Percentiles rank a stretch among this genome's conserved stretches.
Evolutionary conservation across 305 asterid species (phyloP).

Genomic region (Rubia peregrina): DNA sequence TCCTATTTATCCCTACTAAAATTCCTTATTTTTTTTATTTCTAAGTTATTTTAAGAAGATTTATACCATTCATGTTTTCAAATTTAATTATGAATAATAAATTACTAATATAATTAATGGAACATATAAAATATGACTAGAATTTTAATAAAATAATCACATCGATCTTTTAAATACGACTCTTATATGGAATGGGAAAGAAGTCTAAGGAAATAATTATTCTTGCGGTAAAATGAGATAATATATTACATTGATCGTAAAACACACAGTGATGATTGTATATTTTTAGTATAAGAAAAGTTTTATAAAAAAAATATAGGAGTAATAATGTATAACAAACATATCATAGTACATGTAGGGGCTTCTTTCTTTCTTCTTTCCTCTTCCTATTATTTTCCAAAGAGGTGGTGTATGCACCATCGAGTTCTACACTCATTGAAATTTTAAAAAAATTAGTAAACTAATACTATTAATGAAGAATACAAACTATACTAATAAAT

Average conservation of each 20-base stretch:
- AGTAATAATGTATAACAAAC: too few species aligned
- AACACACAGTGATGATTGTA: too few species aligned
- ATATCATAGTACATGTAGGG: neutral
- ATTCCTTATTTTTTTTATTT: too few species aligned
- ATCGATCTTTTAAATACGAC: neutral
- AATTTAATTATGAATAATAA: too few species aligned
- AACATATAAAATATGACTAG: too few species aligned
- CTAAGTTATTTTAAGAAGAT: too few species aligned
- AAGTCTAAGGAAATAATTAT: neutral
- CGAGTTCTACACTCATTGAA: neutral
- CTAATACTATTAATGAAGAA: neutral
- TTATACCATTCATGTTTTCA: neutral
- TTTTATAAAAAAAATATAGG: neutral
- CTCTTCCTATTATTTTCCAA: neutral
- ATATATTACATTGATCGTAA: neutral
- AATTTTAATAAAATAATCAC: neutral
- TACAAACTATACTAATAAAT: neutral
- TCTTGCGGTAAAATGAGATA: neutral
- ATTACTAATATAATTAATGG: too few species aligned
- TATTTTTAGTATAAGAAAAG: too few species aligned
- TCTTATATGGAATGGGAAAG: neutral
- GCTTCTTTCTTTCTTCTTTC: neutral
- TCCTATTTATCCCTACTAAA: too few species aligned
- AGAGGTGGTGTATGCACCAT: neutral
- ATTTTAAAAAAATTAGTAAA: neutral